These are phyloP conservation scores for Apiospora hydei DNA, from an alignment of 2,329 filamentous ascomycete genomes.

Conservation along the genomic window DNA sequence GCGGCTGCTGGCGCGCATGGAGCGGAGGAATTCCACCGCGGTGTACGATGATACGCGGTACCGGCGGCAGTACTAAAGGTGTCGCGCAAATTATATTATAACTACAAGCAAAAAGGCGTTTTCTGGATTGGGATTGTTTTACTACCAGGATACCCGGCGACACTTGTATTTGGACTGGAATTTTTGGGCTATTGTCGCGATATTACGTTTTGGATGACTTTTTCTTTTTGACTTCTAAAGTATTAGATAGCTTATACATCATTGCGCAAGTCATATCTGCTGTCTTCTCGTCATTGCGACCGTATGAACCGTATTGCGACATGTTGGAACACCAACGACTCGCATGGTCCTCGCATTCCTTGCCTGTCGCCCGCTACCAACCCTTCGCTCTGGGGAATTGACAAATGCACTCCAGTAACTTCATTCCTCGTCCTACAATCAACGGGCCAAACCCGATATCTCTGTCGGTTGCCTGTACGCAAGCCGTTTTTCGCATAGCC, in stretches of 20 bases:
- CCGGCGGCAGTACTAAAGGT: constrained; percentile 1
- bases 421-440: background rate
- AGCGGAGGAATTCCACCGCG: background rate
- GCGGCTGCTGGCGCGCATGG: constrained; percentile 4
- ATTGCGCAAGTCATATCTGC: background rate
- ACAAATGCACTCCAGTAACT: background rate
- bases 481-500: background rate
- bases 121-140: background rate
- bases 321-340: background rate
- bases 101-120: background rate
- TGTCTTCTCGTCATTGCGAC: background rate
- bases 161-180: background rate
- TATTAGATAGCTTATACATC: constrained; percentile 8
- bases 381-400: background rate
- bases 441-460: background rate
- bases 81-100: background rate
- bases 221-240: background rate
- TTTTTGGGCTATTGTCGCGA: background rate
- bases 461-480: background rate
- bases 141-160: background rate
- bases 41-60: constrained; percentile 12
- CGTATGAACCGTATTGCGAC: background rate
- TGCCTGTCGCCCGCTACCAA: background rate
- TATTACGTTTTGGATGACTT: background rate
- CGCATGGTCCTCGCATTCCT: background rate